Percentiles rank a stretch among this genome's conserved stretches.
Evolutionary conservation across 495 filamentous ascomycete genomes (phyloP).

Genomic region (Xylaria scruposa): DNA sequence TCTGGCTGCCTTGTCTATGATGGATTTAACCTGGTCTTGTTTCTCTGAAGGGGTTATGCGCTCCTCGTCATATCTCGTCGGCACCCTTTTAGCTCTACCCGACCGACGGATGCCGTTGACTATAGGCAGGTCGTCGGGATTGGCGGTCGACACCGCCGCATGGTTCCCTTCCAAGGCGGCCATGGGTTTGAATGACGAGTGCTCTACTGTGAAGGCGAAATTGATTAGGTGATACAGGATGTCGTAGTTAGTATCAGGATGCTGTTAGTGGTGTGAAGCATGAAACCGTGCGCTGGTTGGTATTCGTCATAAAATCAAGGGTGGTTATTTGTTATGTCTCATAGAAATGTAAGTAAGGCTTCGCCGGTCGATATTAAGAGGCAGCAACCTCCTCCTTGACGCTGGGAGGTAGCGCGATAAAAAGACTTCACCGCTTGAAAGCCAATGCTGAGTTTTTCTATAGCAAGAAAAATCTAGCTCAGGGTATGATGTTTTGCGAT

Average conservation of each 20-base stretch:
- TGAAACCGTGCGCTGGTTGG: background rate
- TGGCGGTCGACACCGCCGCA: background rate
- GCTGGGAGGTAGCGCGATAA: background rate
- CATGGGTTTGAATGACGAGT: background rate
- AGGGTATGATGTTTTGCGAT: background rate
- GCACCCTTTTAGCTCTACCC: constrained; percentile 40
- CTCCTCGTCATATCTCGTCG: constrained; percentile 35
- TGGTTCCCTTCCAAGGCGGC: background rate
- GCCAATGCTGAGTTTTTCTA: background rate
- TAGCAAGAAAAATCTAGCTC: background rate
- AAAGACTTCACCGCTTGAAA: background rate
- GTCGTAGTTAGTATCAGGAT: background rate
- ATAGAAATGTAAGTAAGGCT: too few species aligned
- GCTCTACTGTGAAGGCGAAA: background rate
- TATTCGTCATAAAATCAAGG: background rate
- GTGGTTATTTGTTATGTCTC: background rate
- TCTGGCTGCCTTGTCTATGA: constrained; percentile 17
- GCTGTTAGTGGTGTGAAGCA: background rate
- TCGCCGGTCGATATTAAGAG: background rate
- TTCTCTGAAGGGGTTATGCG: constrained; percentile 27
- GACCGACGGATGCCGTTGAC: constrained; percentile 40
- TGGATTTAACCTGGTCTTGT: background rate
- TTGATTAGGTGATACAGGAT: background rate
- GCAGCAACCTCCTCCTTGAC: background rate
- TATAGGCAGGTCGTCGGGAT: background rate